phyloP scores from a whole-genome alignment of 2,329 filamentous ascomycete genomes.

The Pseudodiploospora longispora region DNA sequence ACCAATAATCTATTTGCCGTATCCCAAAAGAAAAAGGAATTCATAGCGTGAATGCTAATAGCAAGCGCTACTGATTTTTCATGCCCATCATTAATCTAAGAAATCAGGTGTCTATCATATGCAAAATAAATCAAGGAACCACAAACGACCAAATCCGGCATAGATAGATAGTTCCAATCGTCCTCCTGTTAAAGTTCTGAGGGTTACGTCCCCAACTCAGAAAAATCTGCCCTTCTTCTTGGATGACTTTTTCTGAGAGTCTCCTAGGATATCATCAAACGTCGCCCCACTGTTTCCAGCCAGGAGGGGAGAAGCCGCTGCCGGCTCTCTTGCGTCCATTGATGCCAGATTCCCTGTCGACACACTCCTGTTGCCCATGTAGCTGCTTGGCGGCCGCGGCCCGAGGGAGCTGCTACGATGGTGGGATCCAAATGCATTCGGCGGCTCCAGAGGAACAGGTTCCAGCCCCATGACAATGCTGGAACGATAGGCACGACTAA shows the following conservation, averaged over 20 bases:
- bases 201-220: slow-evolving; percentile 12
- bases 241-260: slow-evolving; percentile 21
- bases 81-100: too few species aligned
- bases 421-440: slow-evolving; percentile 18
- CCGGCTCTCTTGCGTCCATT: slow-evolving; percentile 14
- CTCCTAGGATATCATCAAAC: slow-evolving; percentile 41
- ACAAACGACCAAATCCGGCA: too few species aligned
- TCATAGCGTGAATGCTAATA: too few species aligned
- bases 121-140: too few species aligned
- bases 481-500: slow-evolving; percentile 29
- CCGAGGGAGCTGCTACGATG: slow-evolving; percentile 29
- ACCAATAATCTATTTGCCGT: too few species aligned
- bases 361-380: slow-evolving; percentile 22
- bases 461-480: slow-evolving; percentile 37
- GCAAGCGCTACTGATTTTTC: too few species aligned
- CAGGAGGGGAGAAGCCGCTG: slow-evolving; percentile 10
- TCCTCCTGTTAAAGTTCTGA: not conserved
- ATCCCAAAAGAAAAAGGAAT: too few species aligned
- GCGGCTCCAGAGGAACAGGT: slow-evolving; percentile 31
- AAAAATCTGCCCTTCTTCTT: slow-evolving; percentile 34
- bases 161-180: not conserved
- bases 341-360: slow-evolving; percentile 29
- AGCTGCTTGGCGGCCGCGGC: slow-evolving; percentile 24
- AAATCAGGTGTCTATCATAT: too few species aligned
- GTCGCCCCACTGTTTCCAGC: slow-evolving; percentile 28